Percentiles rank a stretch among this genome's conserved stretches.
Conservation (phyloP, 495 filamentous ascomycete species). For the Penicillium atrosanguineum region DNA sequence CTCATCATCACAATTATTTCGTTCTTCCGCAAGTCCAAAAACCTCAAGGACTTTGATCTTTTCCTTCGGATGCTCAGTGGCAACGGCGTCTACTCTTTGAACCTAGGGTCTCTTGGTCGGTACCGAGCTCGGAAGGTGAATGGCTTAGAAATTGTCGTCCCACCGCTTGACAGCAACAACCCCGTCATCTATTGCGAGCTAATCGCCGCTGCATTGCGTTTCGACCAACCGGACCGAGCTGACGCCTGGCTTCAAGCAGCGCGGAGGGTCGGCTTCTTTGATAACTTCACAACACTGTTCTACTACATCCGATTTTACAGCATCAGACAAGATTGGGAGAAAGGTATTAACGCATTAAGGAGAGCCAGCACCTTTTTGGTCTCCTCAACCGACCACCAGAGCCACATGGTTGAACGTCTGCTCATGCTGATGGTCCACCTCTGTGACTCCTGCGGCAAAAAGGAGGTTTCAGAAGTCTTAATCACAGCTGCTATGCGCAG, state of each 20-base stretch:
- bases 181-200: constrained; percentile 35
- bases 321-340: constrained; percentile 39
- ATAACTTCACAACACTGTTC: constrained; percentile 37
- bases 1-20: constrained; percentile 37
- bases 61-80: constrained; percentile 43
- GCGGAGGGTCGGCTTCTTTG: constrained; percentile 37
- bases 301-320: constrained; percentile 42
- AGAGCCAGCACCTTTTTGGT: constrained; percentile 36
- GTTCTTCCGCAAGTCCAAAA: constrained; percentile 43
- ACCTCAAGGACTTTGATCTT: constrained; percentile 42
- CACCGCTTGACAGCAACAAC: constrained; percentile 34
- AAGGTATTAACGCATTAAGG: constrained; percentile 31
- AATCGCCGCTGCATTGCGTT: constrained; percentile 37
- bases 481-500: constrained; percentile 38
- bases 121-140: constrained; percentile 32
- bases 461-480: constrained; percentile 31
- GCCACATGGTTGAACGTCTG: constrained; percentile 29
- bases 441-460: constrained; percentile 33
- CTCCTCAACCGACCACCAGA: constrained; percentile 30
- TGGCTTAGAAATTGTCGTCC: constrained; percentile 36
- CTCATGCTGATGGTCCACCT: constrained; percentile 40
- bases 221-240: constrained; percentile 44
- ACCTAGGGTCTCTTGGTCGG: constrained; percentile 23
- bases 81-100: constrained; percentile 31
- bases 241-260: constrained; percentile 43